These are phyloP conservation scores for Paspalum notatum DNA, from an alignment of 176 grass and related monocot genomes.

Conservation along the genomic window DNA sequence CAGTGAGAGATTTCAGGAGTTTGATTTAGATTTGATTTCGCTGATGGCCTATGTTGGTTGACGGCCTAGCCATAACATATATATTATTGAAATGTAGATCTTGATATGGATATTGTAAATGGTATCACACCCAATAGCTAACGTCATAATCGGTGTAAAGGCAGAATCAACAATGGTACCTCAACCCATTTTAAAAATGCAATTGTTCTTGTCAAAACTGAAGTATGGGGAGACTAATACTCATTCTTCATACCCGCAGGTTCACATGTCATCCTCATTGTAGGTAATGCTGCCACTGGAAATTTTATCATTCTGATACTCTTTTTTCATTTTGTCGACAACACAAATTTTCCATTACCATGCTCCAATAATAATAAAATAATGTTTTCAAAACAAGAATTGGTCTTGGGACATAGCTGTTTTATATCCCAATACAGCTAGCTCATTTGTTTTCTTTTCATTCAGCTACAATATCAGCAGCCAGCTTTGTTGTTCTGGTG, in stretches of 20 bases:
- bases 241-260: slow-evolving; percentile 43
- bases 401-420: neutral
- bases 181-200: no score
- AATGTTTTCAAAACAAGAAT: neutral
- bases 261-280: slow-evolving; percentile 32
- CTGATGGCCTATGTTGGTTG: no score
- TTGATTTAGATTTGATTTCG: no score
- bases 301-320: neutral
- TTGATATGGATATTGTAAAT: no score
- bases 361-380: neutral
- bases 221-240: neutral
- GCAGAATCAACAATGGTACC: no score
- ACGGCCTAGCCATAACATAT: no score
- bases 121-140: neutral
- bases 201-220: no score
- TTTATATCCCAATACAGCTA: neutral
- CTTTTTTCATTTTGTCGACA: neutral
- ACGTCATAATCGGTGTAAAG: neutral
- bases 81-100: no score
- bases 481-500: neutral
- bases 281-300: slow-evolving; percentile 27
- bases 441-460: no score
- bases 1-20: no score
- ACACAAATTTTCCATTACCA: neutral
- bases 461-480: neutral